Base-by-base conservation (phyloP, 169 alveolate genomes). In the Amoebophrya sp. region DNA sequence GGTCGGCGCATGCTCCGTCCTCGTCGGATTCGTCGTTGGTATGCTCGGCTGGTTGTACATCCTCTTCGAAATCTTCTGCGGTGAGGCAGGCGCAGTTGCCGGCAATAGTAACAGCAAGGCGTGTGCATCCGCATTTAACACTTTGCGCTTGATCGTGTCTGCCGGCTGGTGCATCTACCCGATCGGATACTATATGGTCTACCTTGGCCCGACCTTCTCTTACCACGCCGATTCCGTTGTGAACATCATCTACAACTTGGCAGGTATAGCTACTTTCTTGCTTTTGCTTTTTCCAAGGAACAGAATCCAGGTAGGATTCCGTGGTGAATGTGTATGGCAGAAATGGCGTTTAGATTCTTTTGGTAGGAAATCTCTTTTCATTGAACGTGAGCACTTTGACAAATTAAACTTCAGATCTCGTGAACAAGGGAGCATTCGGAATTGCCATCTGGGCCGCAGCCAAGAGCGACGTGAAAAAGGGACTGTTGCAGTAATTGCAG, bases 171-270 rank as follows among this genome's bases (percentile, higher is more conserved):
- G 39, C 33, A 65, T 65, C 36, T 65, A 65, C 83, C 83, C 83
- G 36, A 65, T 65, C 83, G 83, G 83, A 29, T 65, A 65, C 83
- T 65, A 65, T 36, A 65, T 65, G 83, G 83, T 65, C 83, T 65
- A 65, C 83, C 26, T 65, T 6, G 83, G 83, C 83, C 83, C 83
- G 83, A 65, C 83, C 83, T 65, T 65, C 83, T 65, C 83, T 36
- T 65, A 65, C 83, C 83, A 65, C 83, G 83, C 83, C 83, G 83
- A 65, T 36, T 65, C 83, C 83, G 83, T 65, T 36, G 83, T 65
- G 39, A 65, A 65, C 83, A 65, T 65, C 83, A 26, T 65, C 83
- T 65, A 65, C 83, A 65, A 65, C 83, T 26, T 65, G 83, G 83
- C 83, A 0, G 83, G 83, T 65, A 65, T n/a, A n/a, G n/a, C 23